Conservation (phyloP, 1,284 basidiomycete genomes). For the Cystobasidium sp. region DNA sequence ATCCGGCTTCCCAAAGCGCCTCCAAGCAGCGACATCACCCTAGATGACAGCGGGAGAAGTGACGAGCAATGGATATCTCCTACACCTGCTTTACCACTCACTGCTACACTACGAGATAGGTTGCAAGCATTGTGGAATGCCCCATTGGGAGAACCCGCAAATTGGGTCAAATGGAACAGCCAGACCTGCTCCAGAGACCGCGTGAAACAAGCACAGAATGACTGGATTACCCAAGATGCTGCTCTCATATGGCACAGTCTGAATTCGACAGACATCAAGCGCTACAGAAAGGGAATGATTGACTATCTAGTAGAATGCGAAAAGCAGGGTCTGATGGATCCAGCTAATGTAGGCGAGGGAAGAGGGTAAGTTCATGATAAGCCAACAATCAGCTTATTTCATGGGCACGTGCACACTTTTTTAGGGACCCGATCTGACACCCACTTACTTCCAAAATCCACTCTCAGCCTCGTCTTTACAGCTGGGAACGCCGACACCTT, state of each 20-base stretch:
- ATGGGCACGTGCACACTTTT: slow-evolving; percentile 1
- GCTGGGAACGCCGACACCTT: slow-evolving; percentile 62
- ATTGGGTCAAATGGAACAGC: slow-evolving; percentile 52
- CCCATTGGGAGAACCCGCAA: slow-evolving; percentile 53
- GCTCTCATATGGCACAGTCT: slow-evolving; percentile 42
- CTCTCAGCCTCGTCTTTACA: slow-evolving; percentile 60
- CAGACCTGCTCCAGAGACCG: slow-evolving; percentile 47
- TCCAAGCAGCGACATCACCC: slow-evolving; percentile 37
- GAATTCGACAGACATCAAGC: slow-evolving; percentile 28
- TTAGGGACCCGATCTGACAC: not conserved
- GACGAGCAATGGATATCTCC: slow-evolving; percentile 46
- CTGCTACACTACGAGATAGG: slow-evolving; percentile 57
- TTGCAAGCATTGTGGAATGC: slow-evolving; percentile 59
- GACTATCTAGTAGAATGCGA: slow-evolving; percentile 32
- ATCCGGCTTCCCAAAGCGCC: slow-evolving; percentile 32
- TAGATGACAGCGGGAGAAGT: slow-evolving; percentile 3
- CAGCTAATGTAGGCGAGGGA: slow-evolving; percentile 24
- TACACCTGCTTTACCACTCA: slow-evolving; percentile 55
- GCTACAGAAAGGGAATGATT: slow-evolving; percentile 31
- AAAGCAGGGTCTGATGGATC: slow-evolving; percentile 39
- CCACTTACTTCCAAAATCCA: not conserved
- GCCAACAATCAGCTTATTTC: slow-evolving; percentile 21
- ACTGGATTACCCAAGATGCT: slow-evolving; percentile 43
- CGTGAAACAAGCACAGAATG: slow-evolving; percentile 43
- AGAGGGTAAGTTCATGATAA: slow-evolving; percentile 26